A percentile compares a stretch with the other conserved stretches of the same genome.
These are phyloP conservation scores for Podila epigama DNA, from an alignment of 192 early-diverging fungal genomes.

Conservation along the genomic window DNA sequence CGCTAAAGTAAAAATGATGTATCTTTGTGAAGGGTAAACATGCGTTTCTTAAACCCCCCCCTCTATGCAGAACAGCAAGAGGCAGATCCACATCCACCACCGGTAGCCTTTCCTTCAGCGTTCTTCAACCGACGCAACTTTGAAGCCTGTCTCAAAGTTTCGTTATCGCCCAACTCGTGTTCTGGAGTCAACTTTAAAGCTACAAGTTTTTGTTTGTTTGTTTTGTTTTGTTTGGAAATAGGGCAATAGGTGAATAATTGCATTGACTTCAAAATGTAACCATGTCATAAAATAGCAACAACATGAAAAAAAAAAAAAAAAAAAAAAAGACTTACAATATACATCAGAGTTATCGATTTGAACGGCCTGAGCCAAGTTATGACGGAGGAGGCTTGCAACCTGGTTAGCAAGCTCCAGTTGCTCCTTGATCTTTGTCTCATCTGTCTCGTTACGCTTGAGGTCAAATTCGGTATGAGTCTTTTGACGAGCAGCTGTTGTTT, in stretches of 20 bases:
- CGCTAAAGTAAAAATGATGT: too few species aligned
- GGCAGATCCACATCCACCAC: slow-evolving; percentile 34
- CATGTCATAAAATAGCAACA: neutral
- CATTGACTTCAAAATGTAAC: neutral
- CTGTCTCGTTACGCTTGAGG: slow-evolving; percentile 42
- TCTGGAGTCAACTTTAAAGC: slow-evolving; percentile 32
- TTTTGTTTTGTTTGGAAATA: too few species aligned
- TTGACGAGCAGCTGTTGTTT: slow-evolving; percentile 28
- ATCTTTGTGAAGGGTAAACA: neutral
- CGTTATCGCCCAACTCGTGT: slow-evolving; percentile 42
- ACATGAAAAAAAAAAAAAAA: neutral
- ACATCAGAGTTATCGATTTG: slow-evolving; percentile 20
- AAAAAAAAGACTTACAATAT: slow-evolving; percentile 14
- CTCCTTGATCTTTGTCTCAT: slow-evolving; percentile 43
- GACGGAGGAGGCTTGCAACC: slow-evolving; percentile 39
- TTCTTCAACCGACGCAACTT: slow-evolving; percentile 38
- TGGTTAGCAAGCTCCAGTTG: slow-evolving; percentile 43
- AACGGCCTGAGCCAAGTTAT: slow-evolving; percentile 49
- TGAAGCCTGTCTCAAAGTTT: slow-evolving; percentile 38
- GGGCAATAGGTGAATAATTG: neutral
- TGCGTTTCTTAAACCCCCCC: neutral
- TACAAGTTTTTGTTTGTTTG: too few species aligned
- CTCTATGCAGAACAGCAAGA: slow-evolving; percentile 30
- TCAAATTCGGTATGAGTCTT: slow-evolving; percentile 45
- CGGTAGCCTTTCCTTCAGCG: slow-evolving; percentile 17